These are phyloP conservation scores for Papiliotrema terrestris DNA, from an alignment of 1,284 basidiomycete genomes.

Conservation along the genomic window DNA sequence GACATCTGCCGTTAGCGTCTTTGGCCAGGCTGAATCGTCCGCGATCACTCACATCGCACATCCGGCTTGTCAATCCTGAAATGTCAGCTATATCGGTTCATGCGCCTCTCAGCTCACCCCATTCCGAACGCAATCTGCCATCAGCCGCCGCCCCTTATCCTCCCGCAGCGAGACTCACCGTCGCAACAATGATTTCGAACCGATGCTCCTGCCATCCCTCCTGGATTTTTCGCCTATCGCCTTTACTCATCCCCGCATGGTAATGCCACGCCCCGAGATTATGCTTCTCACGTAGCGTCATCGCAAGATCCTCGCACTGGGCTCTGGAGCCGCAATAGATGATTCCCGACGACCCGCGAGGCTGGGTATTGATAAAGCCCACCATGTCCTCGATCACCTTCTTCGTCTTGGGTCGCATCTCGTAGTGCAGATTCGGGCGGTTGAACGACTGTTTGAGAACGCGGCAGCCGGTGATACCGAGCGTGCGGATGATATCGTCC, in stretches of 20 bases:
- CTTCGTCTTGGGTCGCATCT: slow-evolving; percentile 62
- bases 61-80: slow-evolving; percentile 75
- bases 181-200: slow-evolving; percentile 85
- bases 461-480: slow-evolving; percentile 62
- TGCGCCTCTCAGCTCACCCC: slow-evolving; percentile 56
- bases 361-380: slow-evolving; percentile 63
- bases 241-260: slow-evolving; percentile 71
- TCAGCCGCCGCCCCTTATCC: slow-evolving; percentile 1
- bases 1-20: slow-evolving; percentile 56
- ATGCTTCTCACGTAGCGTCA: slow-evolving; percentile 57
- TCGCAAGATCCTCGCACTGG: slow-evolving; percentile 76
- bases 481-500: slow-evolving; percentile 69
- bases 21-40: slow-evolving; percentile 10
- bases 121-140: slow-evolving; percentile 85
- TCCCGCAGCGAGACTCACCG: slow-evolving; percentile 48
- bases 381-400: slow-evolving; percentile 63
- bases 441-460: slow-evolving; percentile 84
- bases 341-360: slow-evolving; percentile 69
- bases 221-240: slow-evolving; percentile 65
- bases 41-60: slow-evolving; percentile 52
- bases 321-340: slow-evolving; percentile 76
- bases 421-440: slow-evolving; percentile 80
- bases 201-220: slow-evolving; percentile 70
- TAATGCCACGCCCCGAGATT: slow-evolving; percentile 72
- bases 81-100: not conserved